Conservation (phyloP, 768 basidiomycete genomes). For the Sarcodon sp. region DNA sequence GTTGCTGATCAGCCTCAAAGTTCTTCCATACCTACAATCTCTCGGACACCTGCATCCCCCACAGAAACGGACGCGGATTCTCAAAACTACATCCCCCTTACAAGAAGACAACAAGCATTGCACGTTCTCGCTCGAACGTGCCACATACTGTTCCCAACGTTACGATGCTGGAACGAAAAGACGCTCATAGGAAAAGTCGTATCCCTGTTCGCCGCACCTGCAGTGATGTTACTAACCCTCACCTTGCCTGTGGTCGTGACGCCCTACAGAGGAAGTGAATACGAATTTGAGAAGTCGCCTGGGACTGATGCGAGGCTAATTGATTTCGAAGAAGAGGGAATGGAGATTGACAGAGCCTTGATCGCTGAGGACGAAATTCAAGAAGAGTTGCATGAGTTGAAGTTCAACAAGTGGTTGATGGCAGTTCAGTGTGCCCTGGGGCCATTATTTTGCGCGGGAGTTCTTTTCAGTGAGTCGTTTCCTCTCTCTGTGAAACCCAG, state of each 20-base stretch:
- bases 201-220: constrained; percentile 73
- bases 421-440: constrained; percentile 75
- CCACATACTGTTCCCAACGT: constrained; percentile 75
- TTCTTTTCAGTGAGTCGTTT: constrained; percentile 60
- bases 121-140: constrained; percentile 26
- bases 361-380: constrained; percentile 66
- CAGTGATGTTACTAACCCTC: constrained; percentile 73
- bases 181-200: constrained; percentile 59
- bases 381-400: constrained; percentile 52
- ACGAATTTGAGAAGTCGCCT: constrained; percentile 27
- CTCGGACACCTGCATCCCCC: constrained; percentile 37
- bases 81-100: constrained; percentile 26
- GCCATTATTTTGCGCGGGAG: constrained; percentile 61
- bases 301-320: constrained; percentile 33
- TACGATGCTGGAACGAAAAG: constrained; percentile 63
- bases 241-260: constrained; percentile 85
- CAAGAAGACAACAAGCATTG: constrained; percentile 24
- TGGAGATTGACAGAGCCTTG: constrained; percentile 37
- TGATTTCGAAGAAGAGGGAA: constrained; percentile 68
- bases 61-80: constrained; percentile 33
- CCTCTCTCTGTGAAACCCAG: background rate
- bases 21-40: constrained; percentile 31
- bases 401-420: constrained; percentile 75
- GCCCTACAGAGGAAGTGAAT: constrained; percentile 24
- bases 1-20: background rate